Evolutionary conservation across 2,329 filamentous ascomycete genomes (phyloP), one percentile per base, ranked within the genome.

Genomic region (Penicillium vulpinum): DNA sequence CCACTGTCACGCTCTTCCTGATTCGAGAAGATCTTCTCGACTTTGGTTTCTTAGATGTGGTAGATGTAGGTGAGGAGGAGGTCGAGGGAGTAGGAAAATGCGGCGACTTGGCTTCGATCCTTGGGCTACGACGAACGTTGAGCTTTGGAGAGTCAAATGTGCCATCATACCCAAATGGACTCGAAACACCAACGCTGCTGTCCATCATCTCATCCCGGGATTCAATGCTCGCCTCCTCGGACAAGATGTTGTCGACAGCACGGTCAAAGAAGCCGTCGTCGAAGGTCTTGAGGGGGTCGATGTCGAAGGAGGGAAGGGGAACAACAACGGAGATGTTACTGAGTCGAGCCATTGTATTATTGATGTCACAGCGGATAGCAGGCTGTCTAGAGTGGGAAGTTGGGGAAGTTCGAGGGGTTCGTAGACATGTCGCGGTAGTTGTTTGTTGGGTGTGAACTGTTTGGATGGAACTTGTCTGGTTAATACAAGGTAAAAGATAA

Each of bases 181-280:
- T 41, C 4, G 41, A 18, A 1, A 22, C 28, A 11, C 22, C 22
- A n/a, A 15, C 24, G 18, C 11, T 13, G 4, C 10, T 8, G 5
- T 51, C 39, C 49, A 18, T 33, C 16, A 35, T 28, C 22, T 39
- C 40, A 3, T 52, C 40, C 2, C 28, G 54, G 15, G 43, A 43
- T 4, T 38, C 61, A 26, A 67, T 58, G 31, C 52, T 65, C 15
- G 60, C 53, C 43, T 70, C 63, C 18, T 70, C 67, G 1, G 62
- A 62, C 8, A 72, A 55, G 18, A 70, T 71, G 24, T 54, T 31
- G 13, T 72, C 61, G 24, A 69, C 45, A 0, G 62, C 63, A n/a
- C 53, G 58, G 4, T 60, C 55, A 45, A 56, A 56, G 31, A 59
- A 39, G 2, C 57, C 54, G 16, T 63, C 59, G n/a, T 59, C 56